Base-by-base conservation (phyloP, 208 protist genomes). In the Acanthamoeba lenticulata region DNA sequence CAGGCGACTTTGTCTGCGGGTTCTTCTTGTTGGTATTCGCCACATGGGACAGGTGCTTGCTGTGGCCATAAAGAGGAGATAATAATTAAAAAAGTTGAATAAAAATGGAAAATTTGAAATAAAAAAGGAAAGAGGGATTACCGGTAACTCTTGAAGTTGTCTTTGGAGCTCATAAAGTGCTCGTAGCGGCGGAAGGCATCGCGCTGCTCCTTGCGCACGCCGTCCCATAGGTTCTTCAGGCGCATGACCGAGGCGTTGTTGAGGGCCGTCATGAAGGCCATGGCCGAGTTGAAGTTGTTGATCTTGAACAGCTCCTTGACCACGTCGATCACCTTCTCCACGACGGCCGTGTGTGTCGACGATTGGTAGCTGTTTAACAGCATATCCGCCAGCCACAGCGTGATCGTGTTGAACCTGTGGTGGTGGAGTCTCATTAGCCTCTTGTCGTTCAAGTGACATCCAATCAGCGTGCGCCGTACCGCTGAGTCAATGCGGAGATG, bases 61-160 rank as follows among this genome's bases (percentile, higher is more conserved):
- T 77, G 27, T 72, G 17, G 49, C n/a, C n/a, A n/a, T n/a, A n/a
- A n/a, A n/a, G n/a, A n/a, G n/a, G n/a, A n/a, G n/a, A n/a, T 9
- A 21, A 52, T 15, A 55, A 21, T 27, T 13, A 55, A 21, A 1
- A 27, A 21, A 0, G 24, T 13, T 72, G 65, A 1, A n/a, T 40
- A 19, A 21, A 40, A 6, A 77, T 6, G 24, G 65, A n/a, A n/a
- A n/a, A n/a, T n/a, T n/a, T n/a, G n/a, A n/a, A n/a, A n/a, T n/a
- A n/a, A n/a, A n/a, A n/a, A 62, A 27, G 55, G 17, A 27, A 62
- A 15, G 45, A 52, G 45, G 15, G 15, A 6, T 4, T 44, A 77
- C 67, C 69, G 13, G 69, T 81, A 81, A 38, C n/a, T 40, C 38
- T 81, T 81, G 40, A 81, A 81, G 69, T 81, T 81, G 27, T 81